Evolutionary conservation across 1,284 basidiomycete species (phyloP), one percentile per base, ranked within the genome.

Genomic region (Ustilago xerochloae): DNA sequence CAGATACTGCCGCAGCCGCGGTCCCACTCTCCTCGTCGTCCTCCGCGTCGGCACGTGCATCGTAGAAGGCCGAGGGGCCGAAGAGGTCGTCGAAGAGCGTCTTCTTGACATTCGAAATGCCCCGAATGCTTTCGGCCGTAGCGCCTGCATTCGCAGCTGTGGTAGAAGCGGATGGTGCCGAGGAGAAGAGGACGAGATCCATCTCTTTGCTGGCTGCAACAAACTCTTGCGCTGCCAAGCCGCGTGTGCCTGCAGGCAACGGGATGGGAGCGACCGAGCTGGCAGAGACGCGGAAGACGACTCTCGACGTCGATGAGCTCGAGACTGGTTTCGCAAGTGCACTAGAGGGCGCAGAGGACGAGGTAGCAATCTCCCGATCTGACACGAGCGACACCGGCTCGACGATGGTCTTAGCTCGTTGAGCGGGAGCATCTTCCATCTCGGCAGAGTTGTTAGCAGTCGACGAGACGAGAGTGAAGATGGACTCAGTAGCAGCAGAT

Each of bases 31-130:
- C 63, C 15, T 57, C 48, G 28, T 65, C 68, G 20, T 69, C 59
- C 2, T 12, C n/a, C 6, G 46, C 29, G 9, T 68, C 58, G 15
- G 47, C 59, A 16, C 50, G 55, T 9, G 60, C 58, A n/a, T 64
- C 51, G 20, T 12, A 89, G 89, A 75, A 65, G 18, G 66, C 41
- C 38, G 90, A 88, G 59, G 87, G 86, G 48, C 92, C 93, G 78
- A 94, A 94, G 65, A 94, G 91, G 78, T 94, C 92, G 78, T 92
- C 90, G 85, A 94, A 92, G 6, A 94, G 85, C 15, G 91, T 91
- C 67, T 88, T 87, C 63, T 90, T 91, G 28, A 87, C 85, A 13
- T 88, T 85, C 2, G 90, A 91, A 62, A 93, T 87, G 20, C 89
- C 91, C 18, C 91, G 87, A 45, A 93, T 66, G 33, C 69, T 59